Percentiles rank a stretch among this genome's conserved stretches.
phyloP scores from a whole-genome alignment of 2,329 filamentous ascomycete genomes.

The Chalaropsis thielavioides region DNA sequence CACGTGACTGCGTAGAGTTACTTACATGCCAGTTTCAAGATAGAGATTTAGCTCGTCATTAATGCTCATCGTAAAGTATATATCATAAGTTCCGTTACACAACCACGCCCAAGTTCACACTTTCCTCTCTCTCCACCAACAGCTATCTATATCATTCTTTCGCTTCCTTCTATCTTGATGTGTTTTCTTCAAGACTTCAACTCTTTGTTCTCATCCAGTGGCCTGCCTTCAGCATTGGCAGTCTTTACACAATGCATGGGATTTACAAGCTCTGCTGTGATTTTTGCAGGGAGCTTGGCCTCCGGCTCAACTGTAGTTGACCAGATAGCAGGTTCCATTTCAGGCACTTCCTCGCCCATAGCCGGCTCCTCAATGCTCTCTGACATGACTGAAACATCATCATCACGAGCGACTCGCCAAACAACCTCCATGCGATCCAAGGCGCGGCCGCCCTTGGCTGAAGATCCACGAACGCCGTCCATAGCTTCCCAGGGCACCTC shows the following conservation, averaged over 20 bases:
- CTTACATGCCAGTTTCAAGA: neutral
- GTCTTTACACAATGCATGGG: conserved; percentile 26
- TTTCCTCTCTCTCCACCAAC: neutral
- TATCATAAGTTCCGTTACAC: neutral
- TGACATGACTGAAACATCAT: conserved; percentile 20
- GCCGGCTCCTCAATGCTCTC: conserved; percentile 43
- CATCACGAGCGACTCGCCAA: conserved; percentile 43
- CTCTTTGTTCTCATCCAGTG: conserved; percentile 20
- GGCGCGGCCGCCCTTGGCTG: conserved; percentile 63
- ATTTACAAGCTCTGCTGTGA: conserved; percentile 29
- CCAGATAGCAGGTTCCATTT: conserved; percentile 62
- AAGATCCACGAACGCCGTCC: conserved; percentile 89
- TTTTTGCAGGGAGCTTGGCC: conserved; percentile 28
- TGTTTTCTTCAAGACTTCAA: neutral
- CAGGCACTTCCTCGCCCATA: conserved; percentile 52
- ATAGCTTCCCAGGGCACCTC: conserved; percentile 50
- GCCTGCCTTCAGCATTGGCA: conserved; percentile 27
- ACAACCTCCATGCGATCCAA: conserved; percentile 74
- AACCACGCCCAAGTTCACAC: neutral
- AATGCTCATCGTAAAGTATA: neutral
- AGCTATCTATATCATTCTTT: neutral
- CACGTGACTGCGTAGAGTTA: too few relatives aligned
- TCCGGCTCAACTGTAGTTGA: conserved; percentile 40
- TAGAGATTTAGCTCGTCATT: neutral
- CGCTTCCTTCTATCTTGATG: neutral